Conservation (phyloP, 2,329 filamentous ascomycete species). For the Zasmidium cellare region DNA sequence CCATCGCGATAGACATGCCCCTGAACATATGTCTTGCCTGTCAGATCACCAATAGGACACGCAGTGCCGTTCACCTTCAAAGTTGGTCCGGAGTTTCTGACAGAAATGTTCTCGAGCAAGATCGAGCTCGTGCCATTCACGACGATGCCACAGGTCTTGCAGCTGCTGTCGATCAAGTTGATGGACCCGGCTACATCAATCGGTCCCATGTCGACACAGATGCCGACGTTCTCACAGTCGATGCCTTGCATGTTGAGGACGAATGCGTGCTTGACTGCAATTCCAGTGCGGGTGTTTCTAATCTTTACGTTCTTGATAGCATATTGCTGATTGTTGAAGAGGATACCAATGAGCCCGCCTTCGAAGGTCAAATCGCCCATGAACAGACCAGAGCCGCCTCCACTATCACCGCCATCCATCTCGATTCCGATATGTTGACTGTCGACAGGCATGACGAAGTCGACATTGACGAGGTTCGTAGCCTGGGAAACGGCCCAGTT, state of each 20-base stretch:
- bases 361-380: conserved; percentile 57
- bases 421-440: conserved; percentile 40
- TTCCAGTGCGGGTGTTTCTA: conserved; percentile 22
- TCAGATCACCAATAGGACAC: conserved; percentile 32
- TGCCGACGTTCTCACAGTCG: conserved; percentile 29
- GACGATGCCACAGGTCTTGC: conserved; percentile 19
- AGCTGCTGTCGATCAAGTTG: conserved; percentile 24
- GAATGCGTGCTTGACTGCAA: conserved; percentile 25
- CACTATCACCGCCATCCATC: conserved; percentile 32
- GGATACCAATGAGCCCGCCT: conserved; percentile 58
- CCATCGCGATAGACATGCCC: conserved; percentile 22
- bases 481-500: conserved; percentile 34
- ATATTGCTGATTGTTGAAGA: conserved; percentile 63
- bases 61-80: conserved; percentile 25
- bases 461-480: conserved; percentile 29
- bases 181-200: conserved; percentile 27
- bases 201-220: conserved; percentile 27
- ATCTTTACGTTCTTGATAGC: conserved; percentile 34
- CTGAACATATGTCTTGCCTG: conserved; percentile 33
- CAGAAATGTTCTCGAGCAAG: conserved; percentile 25
- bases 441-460: conserved; percentile 37
- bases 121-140: conserved; percentile 21
- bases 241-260: conserved; percentile 22
- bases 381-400: conserved; percentile 23
- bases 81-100: conserved; percentile 20